Conservation (phyloP, 768 basidiomycete genomes). For the Pleurotus giganteus region DNA sequence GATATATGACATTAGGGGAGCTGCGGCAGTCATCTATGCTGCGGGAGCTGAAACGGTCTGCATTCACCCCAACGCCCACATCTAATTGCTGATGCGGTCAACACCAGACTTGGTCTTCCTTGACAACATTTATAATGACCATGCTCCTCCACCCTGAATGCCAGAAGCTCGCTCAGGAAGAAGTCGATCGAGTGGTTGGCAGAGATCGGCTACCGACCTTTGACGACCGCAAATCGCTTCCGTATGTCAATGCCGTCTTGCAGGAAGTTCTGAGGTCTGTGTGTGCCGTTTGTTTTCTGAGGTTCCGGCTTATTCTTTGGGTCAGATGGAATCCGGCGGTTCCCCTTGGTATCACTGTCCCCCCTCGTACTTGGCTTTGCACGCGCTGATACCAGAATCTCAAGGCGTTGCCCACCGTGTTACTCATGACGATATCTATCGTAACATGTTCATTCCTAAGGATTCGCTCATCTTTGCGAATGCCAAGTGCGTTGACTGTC, state of each 20-base stretch:
- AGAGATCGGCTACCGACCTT: conserved; percentile 25
- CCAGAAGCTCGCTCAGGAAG: conserved; percentile 30
- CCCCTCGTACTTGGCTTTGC: not conserved
- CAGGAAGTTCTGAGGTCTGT: not conserved
- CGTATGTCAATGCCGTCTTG: conserved; percentile 16
- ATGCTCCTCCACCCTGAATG: conserved; percentile 29
- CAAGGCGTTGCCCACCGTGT: conserved; percentile 45
- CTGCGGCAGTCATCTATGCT: not conserved
- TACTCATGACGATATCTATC: conserved; percentile 51
- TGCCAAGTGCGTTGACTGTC: conserved; percentile 1
- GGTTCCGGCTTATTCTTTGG: not conserved
- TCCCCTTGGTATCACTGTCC: not conserved
- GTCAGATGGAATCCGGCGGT: not conserved
- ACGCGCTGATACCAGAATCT: not conserved
- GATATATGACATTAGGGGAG: not conserved
- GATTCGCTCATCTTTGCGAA: conserved; percentile 45
- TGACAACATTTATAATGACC: conserved; percentile 24
- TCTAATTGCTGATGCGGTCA: not conserved
- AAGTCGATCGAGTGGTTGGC: conserved; percentile 30
- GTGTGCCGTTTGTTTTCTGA: not conserved
- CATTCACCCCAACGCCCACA: not conserved
- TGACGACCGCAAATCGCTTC: conserved; percentile 24
- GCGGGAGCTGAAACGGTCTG: conserved; percentile 12
- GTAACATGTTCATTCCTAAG: conserved; percentile 41
- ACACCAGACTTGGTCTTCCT: not conserved